These are phyloP conservation scores for Mycena pura DNA, from an alignment of 768 basidiomycete genomes.

Conservation along the genomic window DNA sequence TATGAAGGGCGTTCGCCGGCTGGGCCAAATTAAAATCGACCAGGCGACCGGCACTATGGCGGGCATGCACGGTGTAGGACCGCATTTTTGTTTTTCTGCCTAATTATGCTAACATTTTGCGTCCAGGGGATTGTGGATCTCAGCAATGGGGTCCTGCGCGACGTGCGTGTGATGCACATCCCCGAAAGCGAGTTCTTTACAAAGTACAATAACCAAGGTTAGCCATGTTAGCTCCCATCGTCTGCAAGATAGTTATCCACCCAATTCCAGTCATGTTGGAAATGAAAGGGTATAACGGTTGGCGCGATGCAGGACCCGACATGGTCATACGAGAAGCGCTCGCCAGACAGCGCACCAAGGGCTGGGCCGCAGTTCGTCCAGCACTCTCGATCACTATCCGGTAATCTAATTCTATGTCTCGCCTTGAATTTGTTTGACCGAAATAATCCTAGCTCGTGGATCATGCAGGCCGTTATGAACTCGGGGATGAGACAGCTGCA, in stretches of 20 bases:
- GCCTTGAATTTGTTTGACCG: neutral
- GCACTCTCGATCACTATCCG: conserved; percentile 26
- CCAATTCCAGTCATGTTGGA: conserved; percentile 17
- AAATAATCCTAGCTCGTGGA: conserved; percentile 23
- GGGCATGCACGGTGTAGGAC: conserved; percentile 20
- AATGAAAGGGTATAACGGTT: neutral
- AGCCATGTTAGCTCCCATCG: neutral
- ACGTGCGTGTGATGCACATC: conserved; percentile 27
- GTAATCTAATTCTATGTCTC: conserved; percentile 2
- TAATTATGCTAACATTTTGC: neutral
- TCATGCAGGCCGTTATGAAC: conserved; percentile 21
- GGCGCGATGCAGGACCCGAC: conserved; percentile 13
- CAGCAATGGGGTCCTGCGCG: conserved; percentile 27
- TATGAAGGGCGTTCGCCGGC: conserved; percentile 11
- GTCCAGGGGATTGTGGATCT: conserved; percentile 16
- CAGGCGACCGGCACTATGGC: neutral
- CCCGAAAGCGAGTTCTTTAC: conserved; percentile 9
- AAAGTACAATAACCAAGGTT: conserved; percentile 25
- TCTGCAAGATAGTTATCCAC: neutral
- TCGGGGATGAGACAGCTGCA: neutral
- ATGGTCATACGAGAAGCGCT: conserved; percentile 24
- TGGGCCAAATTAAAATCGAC: conserved; percentile 6
- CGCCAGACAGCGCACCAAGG: conserved; percentile 17
- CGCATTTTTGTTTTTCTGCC: neutral
- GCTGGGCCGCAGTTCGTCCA: conserved; percentile 25